Evolutionary conservation across 2,329 filamentous ascomycete genomes (phyloP), one percentile per base, ranked within the genome.

Genomic region (Fusarium nematophilum): DNA sequence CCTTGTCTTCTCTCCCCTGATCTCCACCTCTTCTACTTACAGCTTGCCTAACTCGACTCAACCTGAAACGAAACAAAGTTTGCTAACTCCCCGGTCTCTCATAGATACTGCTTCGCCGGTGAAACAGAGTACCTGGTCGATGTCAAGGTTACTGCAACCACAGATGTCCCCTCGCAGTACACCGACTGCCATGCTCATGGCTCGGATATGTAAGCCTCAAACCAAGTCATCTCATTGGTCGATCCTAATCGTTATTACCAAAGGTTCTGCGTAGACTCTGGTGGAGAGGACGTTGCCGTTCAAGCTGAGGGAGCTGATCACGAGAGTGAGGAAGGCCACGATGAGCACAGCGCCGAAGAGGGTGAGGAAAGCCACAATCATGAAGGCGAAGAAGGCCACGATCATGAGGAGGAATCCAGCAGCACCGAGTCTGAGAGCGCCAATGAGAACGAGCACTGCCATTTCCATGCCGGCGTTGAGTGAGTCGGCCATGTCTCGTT

Each of bases 381-480:
- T 26, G 54, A 43, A 14, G 31, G n/a, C n/a, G n/a, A n/a, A n/a
- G 40, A 60, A n/a, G 50, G 45, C 9, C 64, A 66, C 26, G 51
- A 47, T 14, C 55, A 56, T 25, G 26, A 51, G 34, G 50, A 68
- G 52, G 62, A 49, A 29, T 31, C 27, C 49, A 39, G 39, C 14
- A 50, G 40, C 8, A 75, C 29, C n/a, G 40, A 47, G 26, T 33
- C 62, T 1, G 43, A 48, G 40, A 48, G 40, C 43, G 47, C 56
- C 11, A 56, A 42, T 11, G 56, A 48, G 14, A 64, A 74, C n/a
- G 65, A 80, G 60, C 79, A 84, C 65, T 92, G 89, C 64, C 90
- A 93, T 69, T 91, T 89, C 73, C 90, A 93, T 65, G 89, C 89
- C 9, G 89, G 89, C 30, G 86, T 92, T 17, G 87, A 91, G 88